Base-by-base conservation (phyloP, 208 protist species). In the Kentomonas sorsogonicus region DNA sequence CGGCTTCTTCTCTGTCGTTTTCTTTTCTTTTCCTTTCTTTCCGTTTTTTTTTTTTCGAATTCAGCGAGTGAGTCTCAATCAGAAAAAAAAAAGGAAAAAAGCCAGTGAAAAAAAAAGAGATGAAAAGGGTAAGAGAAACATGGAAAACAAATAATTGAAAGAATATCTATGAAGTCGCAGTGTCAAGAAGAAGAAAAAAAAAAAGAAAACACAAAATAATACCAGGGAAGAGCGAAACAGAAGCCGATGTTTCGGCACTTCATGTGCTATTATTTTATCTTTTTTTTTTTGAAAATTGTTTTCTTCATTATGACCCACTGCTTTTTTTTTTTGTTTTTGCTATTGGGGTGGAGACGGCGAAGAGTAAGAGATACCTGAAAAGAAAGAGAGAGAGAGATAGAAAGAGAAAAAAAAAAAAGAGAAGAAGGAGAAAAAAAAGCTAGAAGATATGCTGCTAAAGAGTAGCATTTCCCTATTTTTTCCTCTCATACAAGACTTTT, bases 391-490 rank as follows among this genome's bases (percentile, higher is more conserved):
- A 20, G 18, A 47, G n/a, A n/a, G n/a, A 16, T 22, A 27, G 44
- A 18, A 52, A 30, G 33, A 52, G 3, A 52, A 13, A 2, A 52
- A 16, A 52, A 52, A 2, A 52, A 20, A 53, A 52, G 3, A 52
- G 4, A 2, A 52, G 2, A 52, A 52, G 3, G 33, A 20, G 39
- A 53, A 53, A 34, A 39, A 20, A 39, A 39, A n/a, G n/a, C n/a
- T n/a, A n/a, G n/a, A n/a, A n/a, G n/a, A n/a, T n/a, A n/a, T n/a
- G n/a, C n/a, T n/a, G n/a, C n/a, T n/a, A n/a, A n/a, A n/a, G n/a
- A n/a, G n/a, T n/a, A n/a, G n/a, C n/a, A n/a, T n/a, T n/a, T n/a
- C n/a, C n/a, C n/a, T n/a, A n/a, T n/a, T n/a, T n/a, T n/a, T n/a
- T n/a, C n/a, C n/a, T n/a, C n/a, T n/a, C n/a, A n/a, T n/a, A n/a